Base-by-base conservation (phyloP, 2,329 filamentous ascomycete genomes). In the Paracoccidioides brasiliensis region DNA sequence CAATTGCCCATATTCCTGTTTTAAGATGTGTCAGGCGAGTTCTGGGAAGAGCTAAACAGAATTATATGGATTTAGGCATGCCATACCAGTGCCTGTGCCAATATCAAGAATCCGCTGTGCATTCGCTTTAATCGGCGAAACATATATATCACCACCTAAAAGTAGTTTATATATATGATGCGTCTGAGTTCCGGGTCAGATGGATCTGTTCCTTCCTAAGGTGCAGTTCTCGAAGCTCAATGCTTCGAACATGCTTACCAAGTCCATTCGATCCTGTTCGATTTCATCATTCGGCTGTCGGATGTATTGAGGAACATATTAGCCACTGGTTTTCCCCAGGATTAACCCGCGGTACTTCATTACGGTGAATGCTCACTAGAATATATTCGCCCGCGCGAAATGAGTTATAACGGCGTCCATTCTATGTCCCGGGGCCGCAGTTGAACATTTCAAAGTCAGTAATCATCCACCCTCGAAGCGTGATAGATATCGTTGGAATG, bases 1-100 rank as follows among this genome's bases (percentile, higher is more conserved):
- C 69, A 41, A 74, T 68, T 5, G 71, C 71, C 70, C 71, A 74
- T 32, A 72, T 70, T 2, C 72, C 53, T 35, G 35, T 55, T 22
- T 38, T 28, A 41, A 41, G 32, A 62, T 64, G 7, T 64, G 60
- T 14, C 60, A 38, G 62, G 33, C 60, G n/a, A 58, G 0, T 62
- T 55, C 5, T 4, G 8, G 42, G 42, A 10, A 12, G 30, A 30
- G 12, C 42, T 28, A 44, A 10, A 44, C 12, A 4, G 4, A 8
- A 30, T 38, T 51, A 40, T 15, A 14, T 63, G 59, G 5, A 61
- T 48, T 7, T 52, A 56, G n/a, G 10, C 30, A 33, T 12, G 44
- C 30, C 30, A 70, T 62, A 40, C 53, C 72, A 46, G 68, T 75
- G 12, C 72, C 72, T 8, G 71, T 73, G 3, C 71, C 72, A 10